phyloP scores from a whole-genome alignment of 169 alveolate genomes.

The Cryptosporidium andersoni region DNA sequence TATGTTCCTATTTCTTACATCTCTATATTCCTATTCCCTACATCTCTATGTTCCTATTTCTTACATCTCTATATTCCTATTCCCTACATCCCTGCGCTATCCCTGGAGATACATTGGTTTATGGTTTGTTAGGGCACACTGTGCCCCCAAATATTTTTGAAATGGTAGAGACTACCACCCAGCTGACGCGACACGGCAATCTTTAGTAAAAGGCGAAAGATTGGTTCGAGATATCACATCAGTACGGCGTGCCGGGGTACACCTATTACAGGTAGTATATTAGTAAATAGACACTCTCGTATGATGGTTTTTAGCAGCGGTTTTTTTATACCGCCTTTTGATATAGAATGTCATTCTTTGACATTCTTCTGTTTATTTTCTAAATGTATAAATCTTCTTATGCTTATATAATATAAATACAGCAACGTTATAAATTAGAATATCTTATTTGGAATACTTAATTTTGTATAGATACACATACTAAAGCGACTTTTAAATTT shows the following conservation, averaged over 20 bases:
- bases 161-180: conserved; percentile 29
- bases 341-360: too few relatives aligned
- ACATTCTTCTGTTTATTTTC: too few relatives aligned
- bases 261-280: not conserved
- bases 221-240: conserved; percentile 78
- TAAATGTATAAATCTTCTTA: too few relatives aligned
- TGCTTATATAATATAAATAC: too few relatives aligned
- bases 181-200: conserved; percentile 91
- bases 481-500: too few relatives aligned
- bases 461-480: too few relatives aligned
- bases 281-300: conserved; percentile 7
- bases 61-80: not conserved
- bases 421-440: too few relatives aligned
- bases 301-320: conserved; percentile 42
- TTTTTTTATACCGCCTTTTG: not conserved
- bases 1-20: not conserved
- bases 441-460: too few relatives aligned
- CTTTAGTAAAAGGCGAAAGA: conserved; percentile 98
- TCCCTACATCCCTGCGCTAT: not conserved
- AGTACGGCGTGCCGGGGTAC: conserved; percentile 22
- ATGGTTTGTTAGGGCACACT: not conserved
- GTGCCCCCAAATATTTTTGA: conserved; percentile 31
- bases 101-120: conserved; percentile 35
- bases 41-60: not conserved
- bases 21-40: not conserved